phyloP scores from a whole-genome alignment of 495 filamentous ascomycete genomes.

The Lasiosphaeria miniovina region DNA sequence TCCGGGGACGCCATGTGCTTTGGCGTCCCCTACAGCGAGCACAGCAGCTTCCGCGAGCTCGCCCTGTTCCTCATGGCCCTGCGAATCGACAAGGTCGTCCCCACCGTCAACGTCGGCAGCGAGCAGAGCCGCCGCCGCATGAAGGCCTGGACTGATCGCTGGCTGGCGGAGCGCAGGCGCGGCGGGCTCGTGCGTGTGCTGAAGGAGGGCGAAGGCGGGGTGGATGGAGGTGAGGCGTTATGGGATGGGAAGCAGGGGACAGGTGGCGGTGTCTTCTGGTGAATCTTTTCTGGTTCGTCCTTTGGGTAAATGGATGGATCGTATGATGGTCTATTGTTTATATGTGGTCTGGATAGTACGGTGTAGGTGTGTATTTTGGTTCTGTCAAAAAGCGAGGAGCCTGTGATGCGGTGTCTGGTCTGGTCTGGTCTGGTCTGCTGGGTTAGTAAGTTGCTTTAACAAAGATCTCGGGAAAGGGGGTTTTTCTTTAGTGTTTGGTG shows the following conservation, averaged over 20 bases:
- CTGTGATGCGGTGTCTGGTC: no score
- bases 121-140: conserved; percentile 65
- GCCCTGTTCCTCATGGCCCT: conserved; percentile 88
- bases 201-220: conserved; percentile 28
- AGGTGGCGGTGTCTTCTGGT: conserved; percentile 47
- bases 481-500: no score
- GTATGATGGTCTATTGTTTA: no score
- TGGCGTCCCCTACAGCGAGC: conserved; percentile 92
- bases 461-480: no score
- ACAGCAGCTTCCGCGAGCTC: conserved; percentile 89
- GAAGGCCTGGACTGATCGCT: conserved; percentile 88
- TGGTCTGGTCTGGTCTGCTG: no score
- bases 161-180: conserved; percentile 80
- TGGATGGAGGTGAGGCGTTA: conserved; percentile 21
- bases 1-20: conserved; percentile 75
- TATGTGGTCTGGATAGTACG: no score
- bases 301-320: no score
- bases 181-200: conserved; percentile 65
- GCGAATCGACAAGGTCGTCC: conserved; percentile 82
- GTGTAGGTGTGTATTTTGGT: no score
- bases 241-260: conserved; percentile 43
- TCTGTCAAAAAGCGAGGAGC: no score
- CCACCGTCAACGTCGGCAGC: conserved; percentile 87
- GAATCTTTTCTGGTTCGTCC: neutral
- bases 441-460: no score